These are phyloP conservation scores for Nakaseomyces nivariensis DNA, from an alignment of 1,139 yeast species.

Conservation along the genomic window DNA sequence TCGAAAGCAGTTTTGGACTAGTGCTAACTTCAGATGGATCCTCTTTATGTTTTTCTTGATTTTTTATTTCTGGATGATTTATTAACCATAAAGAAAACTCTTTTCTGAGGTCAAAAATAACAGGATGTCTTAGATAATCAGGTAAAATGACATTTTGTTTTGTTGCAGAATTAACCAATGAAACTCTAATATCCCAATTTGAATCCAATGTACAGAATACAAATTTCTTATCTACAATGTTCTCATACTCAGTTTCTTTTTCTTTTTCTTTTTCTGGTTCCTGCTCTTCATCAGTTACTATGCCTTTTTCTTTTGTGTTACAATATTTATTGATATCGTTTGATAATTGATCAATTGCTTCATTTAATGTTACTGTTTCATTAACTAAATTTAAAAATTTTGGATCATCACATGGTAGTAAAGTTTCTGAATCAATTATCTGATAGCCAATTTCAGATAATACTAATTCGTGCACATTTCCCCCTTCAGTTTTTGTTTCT, in stretches of 20 bases:
- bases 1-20: background rate
- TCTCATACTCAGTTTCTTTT: constrained; percentile 24
- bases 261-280: background rate
- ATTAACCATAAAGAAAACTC: constrained; percentile 69
- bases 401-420: constrained; percentile 7
- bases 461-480: background rate
- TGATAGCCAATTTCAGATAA: constrained; percentile 15
- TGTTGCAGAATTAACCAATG: constrained; percentile 69
- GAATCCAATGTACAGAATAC: constrained; percentile 56
- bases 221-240: constrained; percentile 38
- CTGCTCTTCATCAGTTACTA: constrained; percentile 9
- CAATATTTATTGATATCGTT: constrained; percentile 4
- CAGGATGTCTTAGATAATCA: constrained; percentile 62
- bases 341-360: constrained; percentile 6
- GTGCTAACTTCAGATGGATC: background rate
- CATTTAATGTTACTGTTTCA: background rate
- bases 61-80: constrained; percentile 31
- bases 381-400: background rate
- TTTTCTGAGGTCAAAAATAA: constrained; percentile 62
- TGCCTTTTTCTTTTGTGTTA: no score
- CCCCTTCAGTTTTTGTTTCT: constrained; percentile 17
- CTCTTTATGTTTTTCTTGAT: constrained; percentile 18
- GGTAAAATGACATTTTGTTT: constrained; percentile 70
- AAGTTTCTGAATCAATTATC: constrained; percentile 16
- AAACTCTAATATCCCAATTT: constrained; percentile 63